Percentiles rank a stretch among this genome's conserved stretches.
These are phyloP conservation scores for Albophoma yamanashiensis DNA, from an alignment of 2,329 filamentous ascomycete genomes.

Conservation along the genomic window DNA sequence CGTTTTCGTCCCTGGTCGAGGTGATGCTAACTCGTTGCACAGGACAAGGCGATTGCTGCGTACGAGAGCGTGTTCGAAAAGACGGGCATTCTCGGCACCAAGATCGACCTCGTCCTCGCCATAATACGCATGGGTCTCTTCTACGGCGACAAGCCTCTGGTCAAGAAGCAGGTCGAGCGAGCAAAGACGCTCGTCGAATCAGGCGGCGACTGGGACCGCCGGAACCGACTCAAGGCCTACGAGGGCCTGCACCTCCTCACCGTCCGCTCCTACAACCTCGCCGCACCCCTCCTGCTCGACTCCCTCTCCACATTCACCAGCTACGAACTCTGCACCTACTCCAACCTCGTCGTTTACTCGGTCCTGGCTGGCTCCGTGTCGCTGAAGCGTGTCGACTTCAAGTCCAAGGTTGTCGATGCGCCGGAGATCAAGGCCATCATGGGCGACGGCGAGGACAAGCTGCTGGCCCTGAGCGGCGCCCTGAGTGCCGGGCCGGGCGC, in stretches of 20 bases:
- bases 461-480: slow-evolving; percentile 70
- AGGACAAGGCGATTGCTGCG: slow-evolving; percentile 89
- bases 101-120: slow-evolving; percentile 93
- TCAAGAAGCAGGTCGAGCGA: slow-evolving; percentile 89
- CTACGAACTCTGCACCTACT: slow-evolving; percentile 97
- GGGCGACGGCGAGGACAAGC: slow-evolving; percentile 78
- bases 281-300: slow-evolving; percentile 88
- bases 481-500: slow-evolving; percentile 72
- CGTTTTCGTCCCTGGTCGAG: not conserved
- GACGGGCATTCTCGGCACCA: slow-evolving; percentile 91
- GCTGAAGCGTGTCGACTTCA: slow-evolving; percentile 95
- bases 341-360: slow-evolving; percentile 85
- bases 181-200: slow-evolving; percentile 85
- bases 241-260: slow-evolving; percentile 90
- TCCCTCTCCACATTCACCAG: slow-evolving; percentile 97
- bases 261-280: slow-evolving; percentile 78
- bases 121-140: slow-evolving; percentile 94
- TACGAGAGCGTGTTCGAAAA: slow-evolving; percentile 94
- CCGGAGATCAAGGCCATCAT: slow-evolving; percentile 97
- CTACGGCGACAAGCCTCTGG: slow-evolving; percentile 84
- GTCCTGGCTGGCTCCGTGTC: slow-evolving; percentile 91
- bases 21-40: slow-evolving; percentile 10
- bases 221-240: slow-evolving; percentile 98
- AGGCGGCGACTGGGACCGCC: slow-evolving; percentile 95
- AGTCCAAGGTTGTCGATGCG: slow-evolving; percentile 96